phyloP scores from a whole-genome alignment of 1,284 basidiomycete species.

The Gomphus sp. region DNA sequence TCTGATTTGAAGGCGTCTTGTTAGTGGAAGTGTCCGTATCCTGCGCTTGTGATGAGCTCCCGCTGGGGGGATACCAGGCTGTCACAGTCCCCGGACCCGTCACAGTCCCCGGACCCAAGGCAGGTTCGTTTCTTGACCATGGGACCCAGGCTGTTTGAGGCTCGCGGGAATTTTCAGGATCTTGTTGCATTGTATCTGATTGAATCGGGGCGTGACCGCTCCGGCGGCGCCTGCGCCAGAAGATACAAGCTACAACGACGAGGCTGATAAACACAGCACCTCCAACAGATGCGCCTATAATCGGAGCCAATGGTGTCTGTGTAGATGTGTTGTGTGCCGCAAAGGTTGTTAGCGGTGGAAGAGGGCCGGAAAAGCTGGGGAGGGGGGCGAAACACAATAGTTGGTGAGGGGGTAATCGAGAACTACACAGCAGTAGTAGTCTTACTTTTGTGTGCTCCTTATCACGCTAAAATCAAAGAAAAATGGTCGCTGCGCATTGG shows the following conservation, averaged over 20 bases:
- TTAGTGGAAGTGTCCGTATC: neutral
- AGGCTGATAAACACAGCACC: neutral
- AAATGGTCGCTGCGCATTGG: neutral
- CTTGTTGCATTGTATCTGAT: neutral
- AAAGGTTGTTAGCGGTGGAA: neutral
- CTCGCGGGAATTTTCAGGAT: too few relatives aligned
- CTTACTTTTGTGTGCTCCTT: constrained; percentile 1
- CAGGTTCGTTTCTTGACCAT: neutral
- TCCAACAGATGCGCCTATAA: neutral
- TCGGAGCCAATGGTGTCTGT: neutral
- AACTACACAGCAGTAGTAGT: neutral
- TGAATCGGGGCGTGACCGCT: neutral
- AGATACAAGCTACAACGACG: neutral
- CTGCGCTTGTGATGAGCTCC: neutral
- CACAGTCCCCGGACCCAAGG: neutral
- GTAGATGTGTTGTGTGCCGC: neutral
- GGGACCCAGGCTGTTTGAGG: too few relatives aligned
- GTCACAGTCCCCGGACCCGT: too few relatives aligned
- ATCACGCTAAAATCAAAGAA: constrained; percentile 5
- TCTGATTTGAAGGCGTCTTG: neutral
- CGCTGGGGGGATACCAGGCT: neutral
- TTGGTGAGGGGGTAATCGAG: neutral
- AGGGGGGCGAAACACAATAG: too few relatives aligned
- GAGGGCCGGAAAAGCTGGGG: neutral
- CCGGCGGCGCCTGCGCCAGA: neutral